These are phyloP conservation scores for Russula lepida DNA, from an alignment of 768 basidiomycete genomes.

Conservation along the genomic window DNA sequence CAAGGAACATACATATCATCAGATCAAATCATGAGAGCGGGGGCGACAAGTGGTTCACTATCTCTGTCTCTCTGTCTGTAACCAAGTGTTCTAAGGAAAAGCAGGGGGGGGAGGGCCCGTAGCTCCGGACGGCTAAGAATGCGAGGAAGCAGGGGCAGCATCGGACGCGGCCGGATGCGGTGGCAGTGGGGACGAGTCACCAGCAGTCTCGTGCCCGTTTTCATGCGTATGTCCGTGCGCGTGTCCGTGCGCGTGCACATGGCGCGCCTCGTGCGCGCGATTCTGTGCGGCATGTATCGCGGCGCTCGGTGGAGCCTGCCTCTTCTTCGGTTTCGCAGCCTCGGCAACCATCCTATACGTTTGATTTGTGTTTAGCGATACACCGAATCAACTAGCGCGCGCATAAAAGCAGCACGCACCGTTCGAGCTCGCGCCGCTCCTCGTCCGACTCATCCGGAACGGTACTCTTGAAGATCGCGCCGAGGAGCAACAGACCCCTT, in stretches of 20 bases:
- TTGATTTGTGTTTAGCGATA: neutral
- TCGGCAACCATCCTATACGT: slow-evolving; percentile 70
- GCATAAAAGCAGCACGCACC: slow-evolving; percentile 40
- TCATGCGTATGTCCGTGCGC: neutral
- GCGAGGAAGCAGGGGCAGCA: neutral
- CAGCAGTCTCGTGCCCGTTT: neutral
- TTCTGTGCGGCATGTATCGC: slow-evolving; percentile 4
- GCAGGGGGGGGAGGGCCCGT: neutral
- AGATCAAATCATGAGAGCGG: neutral
- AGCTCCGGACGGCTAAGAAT: neutral
- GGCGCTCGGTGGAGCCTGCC: slow-evolving; percentile 6
- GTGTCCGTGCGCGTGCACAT: neutral
- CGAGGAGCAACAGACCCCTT: slow-evolving; percentile 80
- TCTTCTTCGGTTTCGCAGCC: slow-evolving; percentile 63
- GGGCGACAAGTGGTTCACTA: neutral
- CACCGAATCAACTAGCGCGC: neutral
- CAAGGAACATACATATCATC: neutral
- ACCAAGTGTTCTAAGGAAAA: neutral
- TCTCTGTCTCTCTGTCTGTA: neutral
- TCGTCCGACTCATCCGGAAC: slow-evolving; percentile 86
- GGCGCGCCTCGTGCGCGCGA: slow-evolving; percentile 5
- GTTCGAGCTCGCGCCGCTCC: slow-evolving; percentile 89
- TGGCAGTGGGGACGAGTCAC: too few species aligned
- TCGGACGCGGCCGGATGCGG: neutral
- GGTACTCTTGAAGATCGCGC: slow-evolving; percentile 81